Conservation (phyloP, 768 basidiomycete genomes). For the Leccinum aurantiacum region DNA sequence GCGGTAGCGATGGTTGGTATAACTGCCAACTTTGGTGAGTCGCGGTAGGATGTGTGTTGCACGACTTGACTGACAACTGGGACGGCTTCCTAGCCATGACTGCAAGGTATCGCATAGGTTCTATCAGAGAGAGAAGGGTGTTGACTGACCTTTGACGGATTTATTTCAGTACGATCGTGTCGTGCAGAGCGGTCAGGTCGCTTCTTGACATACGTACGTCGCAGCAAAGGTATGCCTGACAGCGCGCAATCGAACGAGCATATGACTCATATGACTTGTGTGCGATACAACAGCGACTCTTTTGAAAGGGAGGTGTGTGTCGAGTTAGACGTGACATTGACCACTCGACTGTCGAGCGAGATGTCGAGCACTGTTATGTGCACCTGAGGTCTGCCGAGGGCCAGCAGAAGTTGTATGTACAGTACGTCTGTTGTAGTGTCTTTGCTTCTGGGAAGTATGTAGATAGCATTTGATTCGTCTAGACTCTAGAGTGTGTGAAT, state of each 20-base stretch:
- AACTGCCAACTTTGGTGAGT: conserved; percentile 13
- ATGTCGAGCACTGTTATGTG: neutral
- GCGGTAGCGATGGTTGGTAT: conserved; percentile 9
- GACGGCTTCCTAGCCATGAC: conserved; percentile 8
- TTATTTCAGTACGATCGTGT: conserved; percentile 18
- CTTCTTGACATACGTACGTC: conserved; percentile 10
- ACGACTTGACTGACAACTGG: conserved; percentile 1
- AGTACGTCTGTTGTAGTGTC: too few relatives aligned
- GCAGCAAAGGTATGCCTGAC: neutral
- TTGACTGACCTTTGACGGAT: neutral
- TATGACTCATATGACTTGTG: neutral
- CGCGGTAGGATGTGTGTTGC: neutral
- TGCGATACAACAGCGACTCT: neutral
- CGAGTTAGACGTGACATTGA: neutral
- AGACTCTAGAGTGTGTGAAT: neutral
- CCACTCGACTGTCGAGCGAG: neutral
- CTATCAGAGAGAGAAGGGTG: neutral
- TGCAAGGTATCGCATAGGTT: conserved; percentile 14
- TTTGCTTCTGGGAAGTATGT: too few relatives aligned
- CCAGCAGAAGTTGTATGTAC: neutral
- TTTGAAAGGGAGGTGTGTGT: neutral
- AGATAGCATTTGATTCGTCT: too few relatives aligned
- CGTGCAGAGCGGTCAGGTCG: conserved; percentile 17
- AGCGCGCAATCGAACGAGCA: neutral
- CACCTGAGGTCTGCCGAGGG: neutral